These are phyloP conservation scores for Clarireedia hainanense DNA, from an alignment of 2,329 filamentous ascomycete genomes.

Conservation along the genomic window DNA sequence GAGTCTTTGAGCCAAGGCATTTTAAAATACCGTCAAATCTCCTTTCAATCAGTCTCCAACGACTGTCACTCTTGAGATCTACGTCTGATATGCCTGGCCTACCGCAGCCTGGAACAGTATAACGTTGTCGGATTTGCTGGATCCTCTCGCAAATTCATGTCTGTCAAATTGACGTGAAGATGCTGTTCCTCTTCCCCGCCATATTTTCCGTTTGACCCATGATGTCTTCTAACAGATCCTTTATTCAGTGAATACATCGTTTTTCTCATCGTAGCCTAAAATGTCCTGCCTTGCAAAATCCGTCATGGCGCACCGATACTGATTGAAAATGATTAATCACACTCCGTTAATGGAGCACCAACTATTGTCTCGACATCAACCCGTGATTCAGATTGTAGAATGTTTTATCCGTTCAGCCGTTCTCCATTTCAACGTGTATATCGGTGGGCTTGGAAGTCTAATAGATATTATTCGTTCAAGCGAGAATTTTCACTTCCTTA, in stretches of 20 bases:
- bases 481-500: background rate
- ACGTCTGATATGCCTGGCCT: background rate
- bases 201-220: no score
- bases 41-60: background rate
- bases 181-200: no score
- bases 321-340: background rate
- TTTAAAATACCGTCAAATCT: slow-evolving; percentile 7
- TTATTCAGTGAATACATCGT: no score
- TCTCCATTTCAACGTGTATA: no score
- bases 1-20: slow-evolving; percentile 13
- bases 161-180: no score
- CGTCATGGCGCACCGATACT: background rate
- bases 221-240: no score
- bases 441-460: no score
- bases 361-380: background rate
- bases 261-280: no score
- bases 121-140: no score
- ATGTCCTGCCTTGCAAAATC: background rate
- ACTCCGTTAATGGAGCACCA: background rate
- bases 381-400: background rate
- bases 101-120: no score
- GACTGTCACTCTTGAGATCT: background rate
- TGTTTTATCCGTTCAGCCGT: no score
- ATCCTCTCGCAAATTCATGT: no score
- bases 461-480: background rate